Percentiles rank a stretch among this genome's conserved stretches.
phyloP scores from a whole-genome alignment of 306 rosid species.

The Trichosanthes truncata region DNA sequence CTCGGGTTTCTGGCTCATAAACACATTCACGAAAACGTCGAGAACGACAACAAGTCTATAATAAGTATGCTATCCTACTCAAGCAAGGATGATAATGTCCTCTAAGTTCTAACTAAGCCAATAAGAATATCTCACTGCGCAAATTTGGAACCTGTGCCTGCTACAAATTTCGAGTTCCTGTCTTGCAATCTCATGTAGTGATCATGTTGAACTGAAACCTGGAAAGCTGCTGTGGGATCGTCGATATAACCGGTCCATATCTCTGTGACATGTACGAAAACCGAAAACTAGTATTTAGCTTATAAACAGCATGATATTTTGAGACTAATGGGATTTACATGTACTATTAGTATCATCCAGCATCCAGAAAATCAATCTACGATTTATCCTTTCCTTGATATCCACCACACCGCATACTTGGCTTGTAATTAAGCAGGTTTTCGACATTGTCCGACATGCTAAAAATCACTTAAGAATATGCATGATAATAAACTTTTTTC shows the following conservation, averaged over 20 bases:
- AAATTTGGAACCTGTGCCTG: neutral
- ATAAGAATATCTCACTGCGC: neutral
- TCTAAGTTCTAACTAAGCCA: neutral
- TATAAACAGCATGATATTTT: neutral
- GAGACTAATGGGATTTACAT: neutral
- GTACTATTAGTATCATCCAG: neutral
- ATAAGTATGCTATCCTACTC: neutral
- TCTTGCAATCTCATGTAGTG: conserved; percentile 26
- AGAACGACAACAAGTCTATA: neutral
- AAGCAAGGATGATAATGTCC: conserved; percentile 2
- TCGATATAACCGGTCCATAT: conserved; percentile 95
- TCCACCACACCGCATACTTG: neutral
- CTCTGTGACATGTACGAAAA: conserved; percentile 45
- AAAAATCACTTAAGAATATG: neutral
- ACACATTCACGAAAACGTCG: neutral
- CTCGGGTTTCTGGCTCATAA: neutral
- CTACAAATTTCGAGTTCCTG: neutral
- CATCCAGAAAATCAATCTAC: neutral
- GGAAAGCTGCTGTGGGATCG: conserved; percentile 96
- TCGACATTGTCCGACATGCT: neutral
- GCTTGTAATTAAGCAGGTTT: neutral
- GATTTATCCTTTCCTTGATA: neutral
- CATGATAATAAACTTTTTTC: neutral
- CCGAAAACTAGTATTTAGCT: neutral
- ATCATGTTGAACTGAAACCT: conserved; percentile 99